A percentile compares a stretch with the other conserved stretches of the same genome.
These are phyloP conservation scores for Penicillium sp. DNA, from an alignment of 2,329 filamentous ascomycete species.

Conservation along the genomic window DNA sequence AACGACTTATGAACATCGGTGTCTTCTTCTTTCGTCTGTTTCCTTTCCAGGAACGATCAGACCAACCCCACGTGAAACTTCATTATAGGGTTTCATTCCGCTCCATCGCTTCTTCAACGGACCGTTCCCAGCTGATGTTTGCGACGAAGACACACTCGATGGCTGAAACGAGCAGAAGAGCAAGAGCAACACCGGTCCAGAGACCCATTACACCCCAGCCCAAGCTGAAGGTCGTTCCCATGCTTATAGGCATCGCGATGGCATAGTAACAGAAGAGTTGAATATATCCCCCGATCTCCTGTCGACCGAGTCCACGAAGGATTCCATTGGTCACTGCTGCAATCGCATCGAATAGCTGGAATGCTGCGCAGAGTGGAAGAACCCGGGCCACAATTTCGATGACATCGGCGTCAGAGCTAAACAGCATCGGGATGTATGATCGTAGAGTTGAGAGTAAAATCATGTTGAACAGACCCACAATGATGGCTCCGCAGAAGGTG, in stretches of 20 bases:
- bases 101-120: constrained; percentile 63
- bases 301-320: constrained; percentile 82
- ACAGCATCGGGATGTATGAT: constrained; percentile 74
- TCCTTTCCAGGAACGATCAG: neutral
- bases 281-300: constrained; percentile 87
- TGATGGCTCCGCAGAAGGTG: constrained; percentile 66
- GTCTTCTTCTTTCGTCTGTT: neutral
- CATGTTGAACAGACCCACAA: constrained; percentile 81
- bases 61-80: neutral
- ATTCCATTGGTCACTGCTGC: constrained; percentile 81
- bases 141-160: constrained; percentile 63
- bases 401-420: constrained; percentile 74
- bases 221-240: constrained; percentile 76
- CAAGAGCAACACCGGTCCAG: constrained; percentile 79
- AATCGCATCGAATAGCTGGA: constrained; percentile 87
- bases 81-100: constrained; percentile 52
- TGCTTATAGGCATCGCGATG: constrained; percentile 81
- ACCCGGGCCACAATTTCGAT: constrained; percentile 69
- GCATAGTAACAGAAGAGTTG: constrained; percentile 86
- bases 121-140: constrained; percentile 59
- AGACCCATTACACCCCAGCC: constrained; percentile 78
- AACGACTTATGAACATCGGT: neutral
- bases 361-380: constrained; percentile 80
- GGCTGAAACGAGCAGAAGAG: constrained; percentile 61
- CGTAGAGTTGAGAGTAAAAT: constrained; percentile 70